These are phyloP conservation scores for Triticum turgidum DNA, from an alignment of 176 grass and related monocot genomes.

Conservation along the genomic window DNA sequence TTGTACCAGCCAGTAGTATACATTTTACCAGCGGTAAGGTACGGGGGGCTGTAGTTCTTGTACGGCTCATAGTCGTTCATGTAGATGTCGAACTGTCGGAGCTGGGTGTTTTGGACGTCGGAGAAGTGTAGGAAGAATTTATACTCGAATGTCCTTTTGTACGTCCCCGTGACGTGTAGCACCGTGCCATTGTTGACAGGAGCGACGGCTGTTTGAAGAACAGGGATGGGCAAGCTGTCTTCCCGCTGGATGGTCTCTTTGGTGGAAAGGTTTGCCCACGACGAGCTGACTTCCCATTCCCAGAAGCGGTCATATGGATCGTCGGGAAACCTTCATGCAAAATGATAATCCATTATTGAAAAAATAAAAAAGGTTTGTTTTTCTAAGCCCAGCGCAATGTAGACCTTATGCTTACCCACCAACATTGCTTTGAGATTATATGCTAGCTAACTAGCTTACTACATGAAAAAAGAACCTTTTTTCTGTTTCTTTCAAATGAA, in stretches of 20 bases:
- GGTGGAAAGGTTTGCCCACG: neutral
- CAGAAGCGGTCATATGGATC: slow-evolving; percentile 29
- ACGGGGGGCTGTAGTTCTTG: neutral
- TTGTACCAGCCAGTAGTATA: neutral
- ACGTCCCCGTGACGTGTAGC: neutral
- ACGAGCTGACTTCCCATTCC: neutral
- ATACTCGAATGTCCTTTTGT: neutral
- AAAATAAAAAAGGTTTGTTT: no score
- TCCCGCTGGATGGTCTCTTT: neutral
- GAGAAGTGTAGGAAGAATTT: neutral
- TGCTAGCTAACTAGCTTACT: no score
- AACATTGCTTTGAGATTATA: no score
- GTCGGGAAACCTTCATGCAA: slow-evolving; percentile 23
- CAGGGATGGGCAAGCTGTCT: neutral
- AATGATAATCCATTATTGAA: neutral
- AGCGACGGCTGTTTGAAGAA: neutral
- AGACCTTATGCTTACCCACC: no score
- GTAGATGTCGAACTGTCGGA: neutral
- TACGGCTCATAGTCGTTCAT: no score
- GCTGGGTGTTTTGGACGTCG: neutral
- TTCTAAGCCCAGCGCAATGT: no score
- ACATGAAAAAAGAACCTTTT: no score
- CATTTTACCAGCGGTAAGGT: neutral
- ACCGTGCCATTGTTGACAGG: neutral
- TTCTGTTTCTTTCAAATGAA: no score